phyloP scores from a whole-genome alignment of 148 eudicot species.

The Cornus suecica region DNA sequence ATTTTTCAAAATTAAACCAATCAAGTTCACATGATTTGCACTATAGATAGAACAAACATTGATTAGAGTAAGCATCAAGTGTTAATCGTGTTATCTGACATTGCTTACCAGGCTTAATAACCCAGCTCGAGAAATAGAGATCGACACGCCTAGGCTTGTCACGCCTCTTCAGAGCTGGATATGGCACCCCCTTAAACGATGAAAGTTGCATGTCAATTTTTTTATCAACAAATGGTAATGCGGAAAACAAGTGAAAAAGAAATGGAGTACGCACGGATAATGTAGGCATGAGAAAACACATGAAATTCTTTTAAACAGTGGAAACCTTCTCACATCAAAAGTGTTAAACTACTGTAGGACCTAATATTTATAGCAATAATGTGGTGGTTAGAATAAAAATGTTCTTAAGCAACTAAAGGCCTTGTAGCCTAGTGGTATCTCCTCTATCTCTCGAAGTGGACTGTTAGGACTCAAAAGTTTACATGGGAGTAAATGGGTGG shows the following conservation, averaged over 20 bases:
- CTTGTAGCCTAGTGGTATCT: too few species aligned
- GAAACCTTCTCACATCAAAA: too few species aligned
- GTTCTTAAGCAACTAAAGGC: too few species aligned
- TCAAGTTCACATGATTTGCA: background rate
- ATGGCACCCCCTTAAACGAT: slow-evolving; percentile 65
- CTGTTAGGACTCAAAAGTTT: too few species aligned
- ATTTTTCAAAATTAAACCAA: background rate
- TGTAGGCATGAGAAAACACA: background rate
- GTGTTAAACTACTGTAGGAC: too few species aligned
- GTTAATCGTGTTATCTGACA: background rate
- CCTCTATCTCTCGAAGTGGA: too few species aligned
- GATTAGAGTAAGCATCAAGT: background rate
- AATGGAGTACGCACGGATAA: background rate
- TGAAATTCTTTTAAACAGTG: too few species aligned
- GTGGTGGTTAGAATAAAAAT: too few species aligned
- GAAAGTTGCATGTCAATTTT: slow-evolving; percentile 5
- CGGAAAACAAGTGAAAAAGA: background rate
- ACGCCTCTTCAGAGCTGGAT: slow-evolving; percentile 65
- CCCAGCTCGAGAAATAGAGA: slow-evolving; percentile 91
- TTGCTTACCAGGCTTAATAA: slow-evolving; percentile 75
- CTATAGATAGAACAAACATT: background rate
- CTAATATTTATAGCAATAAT: too few species aligned
- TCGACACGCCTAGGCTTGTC: slow-evolving; percentile 97
- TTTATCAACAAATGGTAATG: background rate
- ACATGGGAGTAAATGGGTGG: too few species aligned